Evolutionary conservation across 257 asterid species (phyloP).

Genomic region (Lycium ferocissimum): DNA sequence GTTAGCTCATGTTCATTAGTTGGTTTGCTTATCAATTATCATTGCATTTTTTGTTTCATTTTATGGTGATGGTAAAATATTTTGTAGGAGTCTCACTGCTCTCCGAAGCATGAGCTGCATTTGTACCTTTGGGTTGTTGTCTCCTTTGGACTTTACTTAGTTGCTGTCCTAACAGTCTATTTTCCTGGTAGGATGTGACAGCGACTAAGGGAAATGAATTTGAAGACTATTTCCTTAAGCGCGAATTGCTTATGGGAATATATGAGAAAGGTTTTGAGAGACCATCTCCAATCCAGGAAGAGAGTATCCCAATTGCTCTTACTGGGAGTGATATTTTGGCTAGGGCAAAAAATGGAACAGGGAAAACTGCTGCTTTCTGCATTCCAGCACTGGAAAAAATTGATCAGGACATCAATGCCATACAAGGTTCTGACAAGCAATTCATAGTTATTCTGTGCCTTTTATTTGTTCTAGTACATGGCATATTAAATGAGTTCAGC

Average conservation of each 20-base stretch:
- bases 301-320: slow-evolving; percentile 92
- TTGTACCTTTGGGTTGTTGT: slow-evolving; percentile 18
- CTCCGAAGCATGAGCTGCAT: slow-evolving; percentile 24
- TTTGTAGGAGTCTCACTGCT: slow-evolving; percentile 13
- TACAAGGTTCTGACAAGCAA: slow-evolving; percentile 65
- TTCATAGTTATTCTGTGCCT: neutral
- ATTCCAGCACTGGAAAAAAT: slow-evolving; percentile 90
- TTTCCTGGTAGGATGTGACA: slow-evolving; percentile 78
- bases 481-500: neutral
- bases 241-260: slow-evolving; percentile 94
- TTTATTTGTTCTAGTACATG: neutral
- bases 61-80: neutral
- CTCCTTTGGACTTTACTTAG: slow-evolving; percentile 21
- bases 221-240: slow-evolving; percentile 89
- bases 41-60: neutral
- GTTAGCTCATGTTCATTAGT: neutral
- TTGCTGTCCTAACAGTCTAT: slow-evolving; percentile 6
- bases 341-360: slow-evolving; percentile 94
- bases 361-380: slow-evolving; percentile 95
- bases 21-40: neutral
- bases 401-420: slow-evolving; percentile 77
- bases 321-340: slow-evolving; percentile 95
- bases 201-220: slow-evolving; percentile 94
- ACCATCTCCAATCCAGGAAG: slow-evolving; percentile 97
- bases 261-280: slow-evolving; percentile 96